Conservation (phyloP, 495 filamentous ascomycete genomes). For the Penicillium coprophilum region DNA sequence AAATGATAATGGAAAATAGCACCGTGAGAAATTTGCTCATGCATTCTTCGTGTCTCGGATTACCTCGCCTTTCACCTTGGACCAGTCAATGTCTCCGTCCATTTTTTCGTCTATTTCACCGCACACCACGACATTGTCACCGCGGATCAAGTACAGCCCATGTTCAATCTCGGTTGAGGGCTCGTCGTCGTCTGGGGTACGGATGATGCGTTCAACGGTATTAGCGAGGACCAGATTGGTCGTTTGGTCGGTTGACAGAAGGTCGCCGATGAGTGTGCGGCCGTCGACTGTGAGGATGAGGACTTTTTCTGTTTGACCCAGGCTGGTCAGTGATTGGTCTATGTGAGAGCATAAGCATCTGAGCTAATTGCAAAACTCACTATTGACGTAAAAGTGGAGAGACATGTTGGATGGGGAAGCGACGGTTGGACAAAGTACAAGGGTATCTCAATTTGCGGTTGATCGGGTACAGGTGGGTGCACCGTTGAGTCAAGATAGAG, state of each 20-base stretch:
- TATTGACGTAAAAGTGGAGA: slow-evolving; percentile 64
- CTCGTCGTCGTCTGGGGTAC: slow-evolving; percentile 76
- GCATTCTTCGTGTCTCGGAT: slow-evolving; percentile 80
- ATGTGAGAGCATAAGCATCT: not conserved
- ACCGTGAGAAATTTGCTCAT: slow-evolving; percentile 37
- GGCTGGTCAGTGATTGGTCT: slow-evolving; percentile 28
- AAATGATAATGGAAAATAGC: slow-evolving; percentile 11
- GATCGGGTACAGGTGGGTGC: slow-evolving; percentile 7
- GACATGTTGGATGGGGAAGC: slow-evolving; percentile 51
- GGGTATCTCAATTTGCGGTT: not conserved
- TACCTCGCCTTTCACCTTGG: slow-evolving; percentile 78
- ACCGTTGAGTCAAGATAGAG: slow-evolving; percentile 4
- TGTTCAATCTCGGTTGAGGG: slow-evolving; percentile 77
- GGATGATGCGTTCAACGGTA: slow-evolving; percentile 87
- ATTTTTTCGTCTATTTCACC: slow-evolving; percentile 87
- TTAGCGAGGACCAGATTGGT: slow-evolving; percentile 88
- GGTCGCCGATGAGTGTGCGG: slow-evolving; percentile 77
- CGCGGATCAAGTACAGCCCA: slow-evolving; percentile 88
- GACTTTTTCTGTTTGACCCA: slow-evolving; percentile 68
- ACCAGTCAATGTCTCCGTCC: slow-evolving; percentile 87
- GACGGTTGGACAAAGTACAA: not conserved
- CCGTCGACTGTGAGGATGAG: slow-evolving; percentile 90
- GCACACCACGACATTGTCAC: slow-evolving; percentile 90
- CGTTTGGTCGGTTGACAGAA: slow-evolving; percentile 84
- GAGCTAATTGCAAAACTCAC: slow-evolving; percentile 39